Conservation (phyloP, 2,329 filamentous ascomycete genomes). For the Apiospora marii region DNA sequence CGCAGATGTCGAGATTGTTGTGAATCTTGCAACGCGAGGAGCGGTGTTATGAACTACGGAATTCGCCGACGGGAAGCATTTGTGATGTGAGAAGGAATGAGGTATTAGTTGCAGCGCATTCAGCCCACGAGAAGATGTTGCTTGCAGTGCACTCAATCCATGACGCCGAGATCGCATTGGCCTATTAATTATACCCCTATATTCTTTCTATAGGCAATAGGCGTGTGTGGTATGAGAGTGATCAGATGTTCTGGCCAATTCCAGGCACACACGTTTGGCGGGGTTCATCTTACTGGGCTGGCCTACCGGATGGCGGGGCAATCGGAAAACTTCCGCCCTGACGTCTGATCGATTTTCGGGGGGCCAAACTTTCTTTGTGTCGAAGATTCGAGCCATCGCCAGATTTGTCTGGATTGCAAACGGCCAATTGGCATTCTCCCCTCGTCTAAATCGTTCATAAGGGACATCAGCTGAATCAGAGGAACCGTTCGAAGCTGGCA, state of each 20-base stretch:
- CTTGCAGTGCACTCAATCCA: not conserved
- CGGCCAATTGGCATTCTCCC: not conserved
- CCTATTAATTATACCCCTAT: constrained; percentile 12
- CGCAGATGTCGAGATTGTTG: constrained; percentile 19
- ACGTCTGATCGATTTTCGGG: constrained; percentile 8
- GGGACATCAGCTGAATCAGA: not conserved
- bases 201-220: not conserved
- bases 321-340: constrained; percentile 22
- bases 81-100: not conserved
- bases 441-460: not conserved
- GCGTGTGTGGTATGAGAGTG: not conserved
- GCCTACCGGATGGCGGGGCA: constrained; percentile 17
- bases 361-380: constrained; percentile 12
- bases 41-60: not conserved
- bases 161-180: not conserved
- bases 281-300: constrained; percentile 1
- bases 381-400: constrained; percentile 28
- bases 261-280: not conserved
- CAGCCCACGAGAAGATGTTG: not conserved
- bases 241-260: constrained; percentile 15
- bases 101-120: not conserved
- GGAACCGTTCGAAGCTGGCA: not conserved
- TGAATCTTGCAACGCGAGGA: constrained; percentile 20
- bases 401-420: constrained; percentile 14
- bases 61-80: not conserved